Evolutionary conservation across 305 asterid species (phyloP).

Genomic region (Nicotiana rustica): DNA sequence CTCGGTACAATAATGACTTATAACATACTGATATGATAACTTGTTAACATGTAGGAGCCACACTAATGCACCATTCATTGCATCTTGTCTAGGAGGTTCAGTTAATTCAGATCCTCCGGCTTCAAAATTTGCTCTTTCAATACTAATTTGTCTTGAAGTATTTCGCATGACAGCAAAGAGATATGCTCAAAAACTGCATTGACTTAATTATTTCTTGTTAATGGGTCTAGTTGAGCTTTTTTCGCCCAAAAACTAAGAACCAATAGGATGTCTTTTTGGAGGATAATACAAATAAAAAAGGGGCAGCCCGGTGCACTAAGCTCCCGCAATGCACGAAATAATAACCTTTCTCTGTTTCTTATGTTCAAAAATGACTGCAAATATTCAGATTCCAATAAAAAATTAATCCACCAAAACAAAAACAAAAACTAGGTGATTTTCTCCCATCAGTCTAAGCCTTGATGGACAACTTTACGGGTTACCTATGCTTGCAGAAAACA

Average conservation of each 20-base stretch:
- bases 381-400: background rate
- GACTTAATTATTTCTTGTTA: conserved; percentile 25
- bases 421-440: background rate
- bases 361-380: conserved; percentile 7
- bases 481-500: background rate
- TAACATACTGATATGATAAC: background rate
- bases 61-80: background rate
- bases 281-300: background rate
- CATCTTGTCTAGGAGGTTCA: conserved; percentile 17
- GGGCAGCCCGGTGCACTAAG: no score
- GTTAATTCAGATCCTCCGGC: background rate
- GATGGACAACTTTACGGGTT: background rate
- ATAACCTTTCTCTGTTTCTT: background rate
- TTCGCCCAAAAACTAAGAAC: conserved; percentile 19
- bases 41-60: conserved; percentile 20
- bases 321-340: background rate
- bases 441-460: background rate
- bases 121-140: background rate
- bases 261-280: background rate
- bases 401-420: background rate
- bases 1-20: background rate
- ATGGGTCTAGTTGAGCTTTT: background rate
- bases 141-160: background rate
- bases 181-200: background rate
- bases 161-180: background rate